Percentiles rank a stretch among this genome's conserved stretches.
Conservation (phyloP, 2,329 filamentous ascomycete genomes). For the Diplocarpon rosae region DNA sequence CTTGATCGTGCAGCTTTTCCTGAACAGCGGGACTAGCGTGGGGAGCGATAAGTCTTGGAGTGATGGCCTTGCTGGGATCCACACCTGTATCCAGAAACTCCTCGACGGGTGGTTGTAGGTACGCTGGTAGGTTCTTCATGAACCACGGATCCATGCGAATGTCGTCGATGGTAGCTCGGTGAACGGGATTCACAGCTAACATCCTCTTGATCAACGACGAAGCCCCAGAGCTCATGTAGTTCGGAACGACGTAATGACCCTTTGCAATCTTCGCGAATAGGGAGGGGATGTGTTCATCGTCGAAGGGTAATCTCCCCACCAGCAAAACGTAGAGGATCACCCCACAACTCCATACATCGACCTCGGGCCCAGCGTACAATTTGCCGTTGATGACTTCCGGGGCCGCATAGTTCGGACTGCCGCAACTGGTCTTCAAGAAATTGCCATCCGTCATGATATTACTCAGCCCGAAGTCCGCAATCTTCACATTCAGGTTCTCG, state of each 20-base stretch:
- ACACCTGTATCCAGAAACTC: constrained; percentile 92
- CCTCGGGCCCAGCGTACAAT: constrained; percentile 91
- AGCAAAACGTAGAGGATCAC: constrained; percentile 81
- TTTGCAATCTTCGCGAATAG: constrained; percentile 96
- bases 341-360: constrained; percentile 96
- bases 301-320: constrained; percentile 79
- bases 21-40: constrained; percentile 68
- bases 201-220: constrained; percentile 77
- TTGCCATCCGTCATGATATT: constrained; percentile 99
- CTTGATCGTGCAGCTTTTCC: constrained; percentile 81
- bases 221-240: constrained; percentile 80
- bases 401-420: constrained; percentile 95
- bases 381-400: constrained; percentile 98
- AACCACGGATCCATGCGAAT: constrained; percentile 95
- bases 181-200: constrained; percentile 90
- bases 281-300: constrained; percentile 96
- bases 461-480: constrained; percentile 95
- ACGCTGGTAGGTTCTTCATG: constrained; percentile 70
- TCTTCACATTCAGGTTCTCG: constrained; percentile 95
- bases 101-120: constrained; percentile 77
- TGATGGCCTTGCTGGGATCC: constrained; percentile 84
- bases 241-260: constrained; percentile 84
- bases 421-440: constrained; percentile 96
- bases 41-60: constrained; percentile 69
- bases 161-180: constrained; percentile 86